A percentile compares a stretch with the other conserved stretches of the same genome.
Evolutionary conservation across 768 basidiomycete genomes (phyloP).

Genomic region (Cyclocybe aegerita): DNA sequence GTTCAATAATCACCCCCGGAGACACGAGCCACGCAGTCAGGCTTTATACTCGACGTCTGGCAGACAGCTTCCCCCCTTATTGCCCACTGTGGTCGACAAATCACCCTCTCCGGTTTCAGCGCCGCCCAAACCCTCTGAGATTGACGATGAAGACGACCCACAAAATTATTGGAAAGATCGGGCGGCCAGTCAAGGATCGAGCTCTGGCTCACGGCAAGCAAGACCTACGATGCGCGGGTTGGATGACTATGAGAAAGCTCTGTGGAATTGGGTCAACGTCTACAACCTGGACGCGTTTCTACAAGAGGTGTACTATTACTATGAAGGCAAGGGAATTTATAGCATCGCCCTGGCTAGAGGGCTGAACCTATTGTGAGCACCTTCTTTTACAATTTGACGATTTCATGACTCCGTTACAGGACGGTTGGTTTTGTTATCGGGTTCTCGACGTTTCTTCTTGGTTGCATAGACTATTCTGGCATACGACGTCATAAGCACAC

Average conservation of each 20-base stretch:
- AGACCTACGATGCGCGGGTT: conserved; percentile 62
- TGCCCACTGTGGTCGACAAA: conserved; percentile 20
- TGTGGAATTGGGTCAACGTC: conserved; percentile 99
- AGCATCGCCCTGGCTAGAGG: conserved; percentile 89
- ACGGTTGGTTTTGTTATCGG: conserved; percentile 97
- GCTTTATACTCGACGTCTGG: conserved; percentile 48
- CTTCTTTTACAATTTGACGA: conserved; percentile 14
- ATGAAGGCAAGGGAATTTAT: conserved; percentile 95
- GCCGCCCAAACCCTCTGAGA: conserved; percentile 60
- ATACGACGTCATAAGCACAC: conserved; percentile 67
- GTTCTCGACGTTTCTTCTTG: conserved; percentile 96
- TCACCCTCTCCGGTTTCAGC: conserved; percentile 39
- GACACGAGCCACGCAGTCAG: conserved; percentile 35
- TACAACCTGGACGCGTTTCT: conserved; percentile 95
- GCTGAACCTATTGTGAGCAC: conserved; percentile 90
- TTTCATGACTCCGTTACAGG: conserved; percentile 40
- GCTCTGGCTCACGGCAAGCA: conserved; percentile 30
- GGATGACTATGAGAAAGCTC: conserved; percentile 83
- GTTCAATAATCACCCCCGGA: conserved; percentile 22
- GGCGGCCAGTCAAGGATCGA: conserved; percentile 25
- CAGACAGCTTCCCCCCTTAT: conserved; percentile 27
- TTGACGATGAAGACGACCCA: conserved; percentile 41
- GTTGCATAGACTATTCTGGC: conserved; percentile 90
- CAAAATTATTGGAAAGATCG: conserved; percentile 15
- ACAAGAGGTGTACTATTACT: conserved; percentile 94